These are phyloP conservation scores for Sanghuangporus weigelae DNA, from an alignment of 1,284 basidiomycete species.

Conservation along the genomic window DNA sequence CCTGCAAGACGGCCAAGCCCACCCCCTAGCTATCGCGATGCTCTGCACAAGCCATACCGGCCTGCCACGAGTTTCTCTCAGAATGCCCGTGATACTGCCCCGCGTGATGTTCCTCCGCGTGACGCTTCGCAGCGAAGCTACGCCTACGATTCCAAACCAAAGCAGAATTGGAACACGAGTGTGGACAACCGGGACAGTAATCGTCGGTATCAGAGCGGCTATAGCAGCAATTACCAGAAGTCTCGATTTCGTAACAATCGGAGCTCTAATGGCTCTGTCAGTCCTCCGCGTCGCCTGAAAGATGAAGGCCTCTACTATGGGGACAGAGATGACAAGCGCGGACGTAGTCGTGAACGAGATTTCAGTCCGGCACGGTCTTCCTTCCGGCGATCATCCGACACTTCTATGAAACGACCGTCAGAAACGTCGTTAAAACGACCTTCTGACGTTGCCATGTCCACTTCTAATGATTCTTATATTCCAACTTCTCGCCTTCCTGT, in stretches of 20 bases:
- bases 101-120: not conserved
- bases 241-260: slow-evolving; percentile 4
- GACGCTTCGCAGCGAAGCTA: not conserved
- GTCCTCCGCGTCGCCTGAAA: slow-evolving; percentile 1
- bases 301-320: not conserved
- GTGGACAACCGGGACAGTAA: not conserved
- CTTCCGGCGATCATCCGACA: slow-evolving; percentile 6
- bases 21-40: slow-evolving; percentile 1
- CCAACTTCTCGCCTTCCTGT: not conserved
- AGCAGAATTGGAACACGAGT: not conserved
- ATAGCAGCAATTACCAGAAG: not conserved
- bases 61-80: not conserved
- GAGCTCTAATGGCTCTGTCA: slow-evolving; percentile 1
- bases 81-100: not conserved
- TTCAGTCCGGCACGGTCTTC: not conserved
- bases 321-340: not conserved
- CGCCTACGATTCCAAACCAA: not conserved
- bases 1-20: not conserved
- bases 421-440: slow-evolving; percentile 4
- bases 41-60: not conserved
- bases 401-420: not conserved
- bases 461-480: not conserved
- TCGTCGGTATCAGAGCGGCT: slow-evolving; percentile 1
- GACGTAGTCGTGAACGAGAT: not conserved
- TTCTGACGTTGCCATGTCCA: not conserved